phyloP scores from a whole-genome alignment of 2,329 filamentous ascomycete species.

The Zasmidium citrigriseum region DNA sequence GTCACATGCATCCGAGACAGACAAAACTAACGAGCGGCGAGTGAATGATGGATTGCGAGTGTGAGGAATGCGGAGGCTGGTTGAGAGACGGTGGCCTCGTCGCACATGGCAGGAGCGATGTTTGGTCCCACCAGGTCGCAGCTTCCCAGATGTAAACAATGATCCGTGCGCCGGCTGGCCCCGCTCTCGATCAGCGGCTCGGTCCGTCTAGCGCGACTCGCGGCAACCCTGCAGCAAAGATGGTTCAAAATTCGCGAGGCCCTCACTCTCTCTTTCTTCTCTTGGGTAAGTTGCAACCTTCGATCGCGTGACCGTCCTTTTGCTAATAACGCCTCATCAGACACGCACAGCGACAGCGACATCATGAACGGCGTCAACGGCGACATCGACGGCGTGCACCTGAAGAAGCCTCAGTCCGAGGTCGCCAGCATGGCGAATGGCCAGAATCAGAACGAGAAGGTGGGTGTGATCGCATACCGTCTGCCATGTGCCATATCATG shows the following conservation, averaged over 20 bases:
- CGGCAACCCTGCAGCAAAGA: background rate
- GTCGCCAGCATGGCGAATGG: slow-evolving; percentile 28
- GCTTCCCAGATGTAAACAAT: slow-evolving; percentile 12
- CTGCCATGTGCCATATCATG: background rate
- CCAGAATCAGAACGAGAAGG: background rate
- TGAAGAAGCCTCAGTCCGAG: slow-evolving; percentile 34
- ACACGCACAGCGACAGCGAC: slow-evolving; percentile 56
- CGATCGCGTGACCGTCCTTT: slow-evolving; percentile 17
- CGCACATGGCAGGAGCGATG: slow-evolving; percentile 4
- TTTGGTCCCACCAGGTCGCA: background rate
- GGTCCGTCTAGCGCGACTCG: background rate
- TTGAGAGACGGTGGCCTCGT: slow-evolving; percentile 15
- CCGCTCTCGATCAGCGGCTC: background rate
- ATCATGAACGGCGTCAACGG: slow-evolving; percentile 67
- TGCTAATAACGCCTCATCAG: slow-evolving; percentile 10
- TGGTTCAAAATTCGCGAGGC: background rate
- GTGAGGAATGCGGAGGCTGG: background rate
- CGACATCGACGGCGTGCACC: slow-evolving; percentile 41
- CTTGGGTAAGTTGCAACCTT: slow-evolving; percentile 47
- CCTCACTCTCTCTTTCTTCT: slow-evolving; percentile 40
- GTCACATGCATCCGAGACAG: slow-evolving; percentile 3
- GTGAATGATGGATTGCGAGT: background rate
- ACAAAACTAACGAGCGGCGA: background rate
- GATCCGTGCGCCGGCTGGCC: background rate
- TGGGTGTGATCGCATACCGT: background rate